Percentiles rank a stretch among this genome's conserved stretches.
phyloP scores from a whole-genome alignment of 192 early-diverging fungal species.

The Helicostylum pulchrum region DNA sequence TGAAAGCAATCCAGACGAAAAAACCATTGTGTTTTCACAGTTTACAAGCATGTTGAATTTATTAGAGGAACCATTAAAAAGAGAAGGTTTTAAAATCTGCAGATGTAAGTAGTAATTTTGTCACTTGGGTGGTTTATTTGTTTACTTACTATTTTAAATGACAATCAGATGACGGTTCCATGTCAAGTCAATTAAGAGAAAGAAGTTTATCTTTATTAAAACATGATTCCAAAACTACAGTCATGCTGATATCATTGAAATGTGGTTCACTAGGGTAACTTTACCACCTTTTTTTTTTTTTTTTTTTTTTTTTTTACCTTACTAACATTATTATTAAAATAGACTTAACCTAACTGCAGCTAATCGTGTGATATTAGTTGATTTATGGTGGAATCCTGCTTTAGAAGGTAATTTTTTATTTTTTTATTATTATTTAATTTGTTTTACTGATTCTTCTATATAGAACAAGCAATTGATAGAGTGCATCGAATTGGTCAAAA shows the following conservation, averaged over 20 bases:
- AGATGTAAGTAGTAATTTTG: constrained; percentile 28
- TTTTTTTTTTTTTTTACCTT: constrained; percentile 35
- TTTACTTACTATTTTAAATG: background rate
- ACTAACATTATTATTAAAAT: constrained; percentile 47
- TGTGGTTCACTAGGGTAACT: constrained; percentile 40
- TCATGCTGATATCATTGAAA: constrained; percentile 59
- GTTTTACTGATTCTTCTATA: too few species aligned
- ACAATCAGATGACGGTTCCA: constrained; percentile 32
- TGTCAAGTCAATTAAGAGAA: constrained; percentile 49
- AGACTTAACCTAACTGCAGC: constrained; percentile 79
- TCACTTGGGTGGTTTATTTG: background rate
- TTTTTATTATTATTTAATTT: too few species aligned
- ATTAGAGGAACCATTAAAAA: constrained; percentile 43
- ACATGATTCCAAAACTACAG: constrained; percentile 50
- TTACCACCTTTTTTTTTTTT: background rate
- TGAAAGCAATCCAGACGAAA: constrained; percentile 44
- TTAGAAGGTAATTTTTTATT: constrained; percentile 69
- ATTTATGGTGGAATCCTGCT: constrained; percentile 82
- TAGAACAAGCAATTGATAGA: constrained; percentile 74
- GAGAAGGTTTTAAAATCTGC: constrained; percentile 38
- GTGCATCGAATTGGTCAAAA: constrained; percentile 78
- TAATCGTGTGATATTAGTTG: constrained; percentile 67
- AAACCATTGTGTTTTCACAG: constrained; percentile 62
- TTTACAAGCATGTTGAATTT: constrained; percentile 50
- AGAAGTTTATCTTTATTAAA: constrained; percentile 60